Base-by-base conservation (phyloP, 768 basidiomycete species). In the Tylopilus sp. region DNA sequence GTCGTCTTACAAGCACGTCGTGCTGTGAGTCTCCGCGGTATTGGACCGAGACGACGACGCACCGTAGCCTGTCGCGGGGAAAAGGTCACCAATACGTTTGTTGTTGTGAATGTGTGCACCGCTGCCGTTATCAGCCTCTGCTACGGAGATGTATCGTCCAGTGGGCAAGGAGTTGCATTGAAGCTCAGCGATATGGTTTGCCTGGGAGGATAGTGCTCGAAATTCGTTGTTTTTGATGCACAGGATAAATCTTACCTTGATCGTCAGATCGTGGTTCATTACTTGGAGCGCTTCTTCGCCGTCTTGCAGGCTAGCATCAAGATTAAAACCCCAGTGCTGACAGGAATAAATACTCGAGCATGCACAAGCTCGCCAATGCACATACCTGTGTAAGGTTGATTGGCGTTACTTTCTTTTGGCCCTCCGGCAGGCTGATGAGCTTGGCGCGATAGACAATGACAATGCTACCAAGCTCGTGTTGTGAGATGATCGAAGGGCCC, bases 291-390 rank as follows among this genome's bases (percentile, higher is more conserved):
- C 63, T 30, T 78, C 75, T 3, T 67, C 59, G 6, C 70, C 73
- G 7, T 69, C 62, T 36, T 72, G 62, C 38, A 85, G 69, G 58
- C 85, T 88, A 1, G 84, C 86, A 30, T 87, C 83, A 11, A 89
- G 77, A 61, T 90, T 89, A 73, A 88, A 89, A 25, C 87, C 88
- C 86, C 86, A 89, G 65, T 89, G 87, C 85, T 89, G 51, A 43
- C 26, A 23, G 26, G 4, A 20, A 12, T 46, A 26, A 47, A 45
- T 41, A 25, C 18, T 18, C 6, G 40, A 18, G 2, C 38, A n/a
- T 8, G 6, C 31, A 5, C 31, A 7, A 8, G 33, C 36, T 18
- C 39, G 4, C 21, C n/a, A 15, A 3, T 28, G 28, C 48, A 40
- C 52, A 33, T 57, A 86, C 86, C 78, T 88, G 86, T 7, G 87